These are phyloP conservation scores for Pseudocercospora eumusae DNA, from an alignment of 2,329 filamentous ascomycete genomes.

Conservation along the genomic window DNA sequence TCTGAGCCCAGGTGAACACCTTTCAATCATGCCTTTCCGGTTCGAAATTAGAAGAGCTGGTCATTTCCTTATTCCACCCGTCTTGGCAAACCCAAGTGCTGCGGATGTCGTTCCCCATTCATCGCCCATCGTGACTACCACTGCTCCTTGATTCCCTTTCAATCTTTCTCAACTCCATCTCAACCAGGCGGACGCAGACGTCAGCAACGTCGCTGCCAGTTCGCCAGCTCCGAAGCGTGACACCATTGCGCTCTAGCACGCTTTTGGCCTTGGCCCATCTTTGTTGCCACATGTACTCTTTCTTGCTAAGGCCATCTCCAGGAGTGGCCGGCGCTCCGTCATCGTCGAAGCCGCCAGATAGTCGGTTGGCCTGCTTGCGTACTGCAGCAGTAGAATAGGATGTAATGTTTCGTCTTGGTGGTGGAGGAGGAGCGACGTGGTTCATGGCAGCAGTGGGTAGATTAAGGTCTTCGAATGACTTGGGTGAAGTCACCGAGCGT, in stretches of 20 bases:
- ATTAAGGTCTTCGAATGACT: constrained; percentile 30
- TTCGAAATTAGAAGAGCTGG: neutral
- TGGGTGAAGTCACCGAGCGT: constrained; percentile 21
- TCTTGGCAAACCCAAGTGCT: neutral
- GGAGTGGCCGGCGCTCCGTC: constrained; percentile 37
- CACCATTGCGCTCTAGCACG: constrained; percentile 64
- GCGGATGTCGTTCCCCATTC: neutral
- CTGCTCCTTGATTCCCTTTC: constrained; percentile 29
- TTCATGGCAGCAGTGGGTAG: constrained; percentile 20
- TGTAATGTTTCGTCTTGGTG: constrained; percentile 32
- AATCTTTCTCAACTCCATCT: constrained; percentile 53
- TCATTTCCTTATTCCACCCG: neutral
- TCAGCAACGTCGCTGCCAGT: constrained; percentile 68
- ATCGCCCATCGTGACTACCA: constrained; percentile 4
- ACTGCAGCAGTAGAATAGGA: constrained; percentile 39
- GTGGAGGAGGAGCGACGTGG: constrained; percentile 24
- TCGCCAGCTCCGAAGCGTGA: constrained; percentile 72
- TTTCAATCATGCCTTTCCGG: neutral
- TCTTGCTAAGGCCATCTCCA: constrained; percentile 58
- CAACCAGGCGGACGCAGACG: constrained; percentile 66
- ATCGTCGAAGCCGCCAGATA: constrained; percentile 37
- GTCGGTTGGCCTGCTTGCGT: constrained; percentile 36
- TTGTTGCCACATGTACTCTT: constrained; percentile 70
- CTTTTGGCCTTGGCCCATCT: constrained; percentile 66
- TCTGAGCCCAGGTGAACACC: neutral